A percentile compares a stretch with the other conserved stretches of the same genome.
Conservation (phyloP, 2,329 filamentous ascomycete species). For the Hymenoscyphus albidus region DNA sequence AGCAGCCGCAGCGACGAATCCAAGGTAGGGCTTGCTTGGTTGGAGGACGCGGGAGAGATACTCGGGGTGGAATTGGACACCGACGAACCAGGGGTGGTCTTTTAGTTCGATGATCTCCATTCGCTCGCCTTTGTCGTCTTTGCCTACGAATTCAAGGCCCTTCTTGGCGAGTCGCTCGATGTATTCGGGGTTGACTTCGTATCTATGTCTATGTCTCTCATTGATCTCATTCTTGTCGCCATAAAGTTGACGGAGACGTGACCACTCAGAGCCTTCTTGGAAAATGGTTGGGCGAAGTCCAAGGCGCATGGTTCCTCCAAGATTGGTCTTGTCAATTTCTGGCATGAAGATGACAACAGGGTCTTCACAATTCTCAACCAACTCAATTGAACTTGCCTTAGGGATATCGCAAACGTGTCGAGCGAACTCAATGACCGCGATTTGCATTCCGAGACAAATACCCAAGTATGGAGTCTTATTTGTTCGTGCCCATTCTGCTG, state of each 20-base stretch:
- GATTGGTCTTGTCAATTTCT: slow-evolving; percentile 69
- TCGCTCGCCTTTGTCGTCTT: slow-evolving; percentile 71
- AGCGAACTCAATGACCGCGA: slow-evolving; percentile 86
- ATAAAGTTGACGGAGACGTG: slow-evolving; percentile 71
- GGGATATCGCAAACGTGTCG: slow-evolving; percentile 67
- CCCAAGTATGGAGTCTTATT: slow-evolving; percentile 80
- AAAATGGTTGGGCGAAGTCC: slow-evolving; percentile 72
- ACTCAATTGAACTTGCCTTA: slow-evolving; percentile 35
- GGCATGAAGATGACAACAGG: slow-evolving; percentile 84
- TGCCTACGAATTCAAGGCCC: slow-evolving; percentile 73
- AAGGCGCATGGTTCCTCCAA: slow-evolving; percentile 78
- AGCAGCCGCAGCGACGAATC: slow-evolving; percentile 72
- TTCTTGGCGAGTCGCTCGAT: slow-evolving; percentile 63
- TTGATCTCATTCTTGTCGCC: slow-evolving; percentile 51
- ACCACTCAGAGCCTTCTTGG: slow-evolving; percentile 73
- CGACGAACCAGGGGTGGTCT: slow-evolving; percentile 81
- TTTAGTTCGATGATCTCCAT: slow-evolving; percentile 83
- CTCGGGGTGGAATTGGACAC: slow-evolving; percentile 87
- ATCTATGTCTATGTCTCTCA: slow-evolving; percentile 84
- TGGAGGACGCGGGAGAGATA: slow-evolving; percentile 72
- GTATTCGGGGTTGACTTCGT: slow-evolving; percentile 82
- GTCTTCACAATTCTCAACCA: slow-evolving; percentile 32
- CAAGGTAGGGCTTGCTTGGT: slow-evolving; percentile 73
- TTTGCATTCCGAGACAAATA: slow-evolving; percentile 71
- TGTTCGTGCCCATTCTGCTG: slow-evolving; percentile 81